A percentile compares a stretch with the other conserved stretches of the same genome.
These are phyloP conservation scores for Penicillium fuscoglaucum DNA, from an alignment of 2,329 filamentous ascomycete genomes.

Conservation along the genomic window DNA sequence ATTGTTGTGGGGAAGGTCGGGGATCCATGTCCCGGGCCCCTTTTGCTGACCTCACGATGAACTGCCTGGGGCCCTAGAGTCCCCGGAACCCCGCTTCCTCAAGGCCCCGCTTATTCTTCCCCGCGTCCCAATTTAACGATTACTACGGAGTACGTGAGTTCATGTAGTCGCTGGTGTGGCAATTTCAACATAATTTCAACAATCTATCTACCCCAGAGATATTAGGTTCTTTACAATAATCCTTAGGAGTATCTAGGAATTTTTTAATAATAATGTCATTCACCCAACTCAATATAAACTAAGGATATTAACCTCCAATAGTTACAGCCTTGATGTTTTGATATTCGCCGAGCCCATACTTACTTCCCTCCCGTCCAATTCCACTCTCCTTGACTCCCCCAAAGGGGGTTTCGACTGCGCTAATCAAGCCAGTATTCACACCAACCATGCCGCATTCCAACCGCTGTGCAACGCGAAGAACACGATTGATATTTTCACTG, in stretches of 20 bases:
- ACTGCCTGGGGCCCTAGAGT: too few species aligned
- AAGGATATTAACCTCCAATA: neutral
- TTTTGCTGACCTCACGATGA: neutral
- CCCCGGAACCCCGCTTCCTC: too few species aligned
- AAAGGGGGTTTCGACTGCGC: neutral
- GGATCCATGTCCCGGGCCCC: neutral
- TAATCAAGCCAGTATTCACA: slow-evolving; percentile 2
- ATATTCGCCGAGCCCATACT: neutral
- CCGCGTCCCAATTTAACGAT: too few species aligned
- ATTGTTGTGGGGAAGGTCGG: neutral
- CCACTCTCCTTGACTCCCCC: too few species aligned
- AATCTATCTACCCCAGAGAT: too few species aligned
- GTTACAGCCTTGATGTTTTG: neutral
- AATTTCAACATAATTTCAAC: too few species aligned
- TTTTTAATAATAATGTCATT: neutral
- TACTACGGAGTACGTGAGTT: too few species aligned
- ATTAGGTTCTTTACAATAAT: too few species aligned
- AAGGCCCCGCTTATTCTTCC: neutral
- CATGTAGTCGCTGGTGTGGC: too few species aligned
- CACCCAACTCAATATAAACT: neutral
- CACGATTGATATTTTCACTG: neutral
- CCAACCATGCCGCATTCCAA: slow-evolving; percentile 2
- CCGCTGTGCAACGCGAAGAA: neutral
- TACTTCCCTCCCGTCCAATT: too few species aligned
- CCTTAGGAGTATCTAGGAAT: too few species aligned